These are phyloP conservation scores for Penicillium sp. DNA, from an alignment of 2,329 filamentous ascomycete species.

Conservation along the genomic window DNA sequence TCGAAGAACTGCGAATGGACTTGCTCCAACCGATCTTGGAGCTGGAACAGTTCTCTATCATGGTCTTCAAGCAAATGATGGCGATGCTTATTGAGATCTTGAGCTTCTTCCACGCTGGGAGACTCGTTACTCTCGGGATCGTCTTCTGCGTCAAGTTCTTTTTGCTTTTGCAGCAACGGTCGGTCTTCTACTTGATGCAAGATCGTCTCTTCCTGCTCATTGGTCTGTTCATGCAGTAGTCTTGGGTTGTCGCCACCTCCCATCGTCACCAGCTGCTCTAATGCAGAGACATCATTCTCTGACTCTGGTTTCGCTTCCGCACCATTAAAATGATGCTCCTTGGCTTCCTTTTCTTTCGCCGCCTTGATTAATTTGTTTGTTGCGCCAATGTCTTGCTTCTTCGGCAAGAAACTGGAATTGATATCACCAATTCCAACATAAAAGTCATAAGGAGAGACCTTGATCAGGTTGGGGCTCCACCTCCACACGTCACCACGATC, in stretches of 20 bases:
- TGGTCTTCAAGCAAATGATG: slow-evolving; percentile 87
- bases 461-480: slow-evolving; percentile 90
- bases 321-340: slow-evolving; percentile 39
- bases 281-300: slow-evolving; percentile 55
- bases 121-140: slow-evolving; percentile 62
- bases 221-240: slow-evolving; percentile 73
- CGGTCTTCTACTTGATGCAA: slow-evolving; percentile 88
- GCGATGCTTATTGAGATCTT: slow-evolving; percentile 49
- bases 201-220: slow-evolving; percentile 84
- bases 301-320: slow-evolving; percentile 28
- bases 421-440: slow-evolving; percentile 98
- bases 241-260: slow-evolving; percentile 70
- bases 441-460: slow-evolving; percentile 94
- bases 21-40: slow-evolving; percentile 74
- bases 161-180: slow-evolving; percentile 88
- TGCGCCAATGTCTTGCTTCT: slow-evolving; percentile 61
- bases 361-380: slow-evolving; percentile 48
- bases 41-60: slow-evolving; percentile 76
- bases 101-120: slow-evolving; percentile 45
- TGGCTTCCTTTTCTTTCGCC: slow-evolving; percentile 27
- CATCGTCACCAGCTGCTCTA: slow-evolving; percentile 80
- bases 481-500: slow-evolving; percentile 96
- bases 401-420: slow-evolving; percentile 95
- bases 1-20: slow-evolving; percentile 83
- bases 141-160: slow-evolving; percentile 84